Evolutionary conservation across 2,329 filamentous ascomycete species (phyloP), one percentile per base, ranked within the genome.

Genomic region (Triangularia verruculosa): DNA sequence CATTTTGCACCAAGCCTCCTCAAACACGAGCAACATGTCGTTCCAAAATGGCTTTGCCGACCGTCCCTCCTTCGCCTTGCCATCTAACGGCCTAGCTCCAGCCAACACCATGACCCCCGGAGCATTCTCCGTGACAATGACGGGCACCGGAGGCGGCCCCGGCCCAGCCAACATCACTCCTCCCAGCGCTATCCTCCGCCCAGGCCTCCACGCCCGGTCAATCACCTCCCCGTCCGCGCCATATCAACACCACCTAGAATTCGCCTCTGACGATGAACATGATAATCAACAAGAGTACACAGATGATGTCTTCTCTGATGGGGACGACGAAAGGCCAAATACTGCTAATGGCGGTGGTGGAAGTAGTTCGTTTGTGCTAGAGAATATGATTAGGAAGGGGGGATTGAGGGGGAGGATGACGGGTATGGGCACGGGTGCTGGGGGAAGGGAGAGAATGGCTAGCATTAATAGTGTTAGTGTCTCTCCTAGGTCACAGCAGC

Each of bases 31-130:
- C 32, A 90, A 86, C 58, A 85, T 87, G 1, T 90, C 89, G 0
- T 95, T 98, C 75, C 92, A 97, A 70, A 96, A 93, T 71, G 92
- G 92, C 4, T 94, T 97, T 70, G 86, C 88, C 1, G 94, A 97
- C 71, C 82, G 89, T 24, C 83, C 87, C 1, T 83, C 86, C 4
- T 78, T 85, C 12, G 76, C 84, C 74, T 9, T 47, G 0, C 83
- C 83, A 12, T 86, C 87, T 20, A 87, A 86, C 13, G 81, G 64
- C 82, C 11, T 47, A 64, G 56, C 22, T 12, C 86, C 83, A 68
- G 78, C 80, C 59, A 87, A 88, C 68, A 81, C 83, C 2, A 87
- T 89, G 86, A 87, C 82, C 61, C 86, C 87, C 0, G 86, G 80
- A 7, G 85, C 85, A 25, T 83, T 89, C 77, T 39, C 34, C 4